A percentile compares a stretch with the other conserved stretches of the same genome.
phyloP scores from a whole-genome alignment of 2,329 filamentous ascomycete species.

The Nigrograna mackinnonii region DNA sequence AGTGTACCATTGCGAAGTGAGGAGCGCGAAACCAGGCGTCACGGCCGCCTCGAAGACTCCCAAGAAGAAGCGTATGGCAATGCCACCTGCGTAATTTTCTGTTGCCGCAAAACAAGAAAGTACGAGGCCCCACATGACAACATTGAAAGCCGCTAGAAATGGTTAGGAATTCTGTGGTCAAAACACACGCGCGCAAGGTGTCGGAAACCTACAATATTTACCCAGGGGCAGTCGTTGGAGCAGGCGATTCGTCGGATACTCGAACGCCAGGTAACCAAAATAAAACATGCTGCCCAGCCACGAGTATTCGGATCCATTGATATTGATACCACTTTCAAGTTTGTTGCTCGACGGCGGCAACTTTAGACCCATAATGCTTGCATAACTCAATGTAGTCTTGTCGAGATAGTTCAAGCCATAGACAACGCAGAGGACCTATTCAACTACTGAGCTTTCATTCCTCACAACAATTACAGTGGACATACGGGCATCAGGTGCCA shows the following conservation, averaged over 20 bases:
- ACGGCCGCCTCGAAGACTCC: constrained; percentile 71
- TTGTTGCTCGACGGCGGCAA: constrained; percentile 31
- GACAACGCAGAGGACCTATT: constrained; percentile 56
- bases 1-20: constrained; percentile 75
- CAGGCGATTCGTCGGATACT: constrained; percentile 68
- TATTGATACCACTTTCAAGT: constrained; percentile 43
- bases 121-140: constrained; percentile 66
- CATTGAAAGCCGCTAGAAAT: constrained; percentile 55
- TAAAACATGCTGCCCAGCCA: constrained; percentile 58
- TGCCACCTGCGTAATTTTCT: constrained; percentile 62
- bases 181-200: constrained; percentile 1
- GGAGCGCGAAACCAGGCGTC: constrained; percentile 69
- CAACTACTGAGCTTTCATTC: background rate
- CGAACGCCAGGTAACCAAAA: constrained; percentile 61
- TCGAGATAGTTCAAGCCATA: constrained; percentile 67
- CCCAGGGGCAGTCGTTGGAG: constrained; percentile 67
- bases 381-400: constrained; percentile 60
- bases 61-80: constrained; percentile 69
- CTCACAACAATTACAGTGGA: too few relatives aligned
- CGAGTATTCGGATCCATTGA: constrained; percentile 56
- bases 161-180: too few relatives aligned
- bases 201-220: constrained; percentile 57
- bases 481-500: constrained; percentile 61
- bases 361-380: constrained; percentile 54
- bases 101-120: constrained; percentile 67